Percentiles rank a stretch among this genome's conserved stretches.
phyloP scores from a whole-genome alignment of 257 asterid species.

The Euphrasia confusa region DNA sequence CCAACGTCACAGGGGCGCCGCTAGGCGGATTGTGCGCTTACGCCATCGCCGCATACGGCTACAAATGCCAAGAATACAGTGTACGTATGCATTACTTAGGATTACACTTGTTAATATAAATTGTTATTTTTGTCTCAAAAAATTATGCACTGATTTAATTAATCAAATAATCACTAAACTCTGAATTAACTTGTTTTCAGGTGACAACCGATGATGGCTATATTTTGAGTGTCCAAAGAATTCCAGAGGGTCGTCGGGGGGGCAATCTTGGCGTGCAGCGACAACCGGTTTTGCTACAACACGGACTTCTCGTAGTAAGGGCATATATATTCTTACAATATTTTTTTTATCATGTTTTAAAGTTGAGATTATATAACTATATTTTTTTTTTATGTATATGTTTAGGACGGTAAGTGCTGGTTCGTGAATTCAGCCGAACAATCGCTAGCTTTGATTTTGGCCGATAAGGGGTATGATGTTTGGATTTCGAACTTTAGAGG shows the following conservation, averaged over 20 bases:
- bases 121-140: too few relatives aligned
- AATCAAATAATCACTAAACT: too few relatives aligned
- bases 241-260: constrained; percentile 39
- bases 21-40: constrained; percentile 40
- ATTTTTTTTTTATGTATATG: too few relatives aligned
- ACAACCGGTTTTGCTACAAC: constrained; percentile 49
- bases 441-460: constrained; percentile 49
- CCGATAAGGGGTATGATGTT: constrained; percentile 72
- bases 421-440: constrained; percentile 43
- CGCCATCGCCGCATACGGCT: constrained; percentile 37
- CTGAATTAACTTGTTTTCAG: constrained; percentile 24
- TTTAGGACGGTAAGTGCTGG: constrained; percentile 69
- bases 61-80: constrained; percentile 45
- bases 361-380: too few relatives aligned
- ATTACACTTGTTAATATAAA: too few relatives aligned
- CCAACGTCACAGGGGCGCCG: background rate
- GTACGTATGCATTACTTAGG: constrained; percentile 21
- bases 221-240: constrained; percentile 45
- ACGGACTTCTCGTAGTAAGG: constrained; percentile 55
- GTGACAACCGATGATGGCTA: constrained; percentile 61
- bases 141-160: too few relatives aligned
- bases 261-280: background rate
- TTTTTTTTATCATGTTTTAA: too few relatives aligned
- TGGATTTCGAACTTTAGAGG: constrained; percentile 73
- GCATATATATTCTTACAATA: background rate